Conservation (phyloP, 768 basidiomycete species). For the Mycena alexandri region DNA sequence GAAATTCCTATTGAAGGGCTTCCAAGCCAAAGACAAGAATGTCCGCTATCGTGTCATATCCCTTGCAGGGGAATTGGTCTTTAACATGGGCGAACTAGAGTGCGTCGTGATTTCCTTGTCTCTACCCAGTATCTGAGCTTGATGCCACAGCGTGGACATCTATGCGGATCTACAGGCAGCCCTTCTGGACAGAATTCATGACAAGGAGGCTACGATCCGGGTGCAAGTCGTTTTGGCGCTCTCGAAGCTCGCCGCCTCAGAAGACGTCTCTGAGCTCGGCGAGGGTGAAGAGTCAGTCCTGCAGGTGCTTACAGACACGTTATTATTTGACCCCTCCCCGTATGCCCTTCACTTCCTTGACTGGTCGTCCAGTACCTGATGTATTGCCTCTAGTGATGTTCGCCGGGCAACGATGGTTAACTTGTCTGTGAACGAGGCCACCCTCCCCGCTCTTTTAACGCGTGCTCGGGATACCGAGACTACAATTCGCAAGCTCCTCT, state of each 20-base stretch:
- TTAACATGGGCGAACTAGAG: constrained; percentile 88
- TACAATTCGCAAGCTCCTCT: constrained; percentile 80
- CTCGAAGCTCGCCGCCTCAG: constrained; percentile 79
- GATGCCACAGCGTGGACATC: constrained; percentile 73
- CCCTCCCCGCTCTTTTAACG: constrained; percentile 75
- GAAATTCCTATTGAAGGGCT: constrained; percentile 79
- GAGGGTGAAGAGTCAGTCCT: constrained; percentile 65
- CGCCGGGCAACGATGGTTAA: constrained; percentile 84
- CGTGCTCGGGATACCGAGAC: constrained; percentile 87
- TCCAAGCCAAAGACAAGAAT: constrained; percentile 87
- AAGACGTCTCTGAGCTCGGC: constrained; percentile 68
- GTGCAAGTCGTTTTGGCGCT: constrained; percentile 86
- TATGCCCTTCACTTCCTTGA: constrained; percentile 53
- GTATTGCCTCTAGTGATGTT: constrained; percentile 73
- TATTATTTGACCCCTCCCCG: constrained; percentile 82
- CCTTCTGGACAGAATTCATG: constrained; percentile 79
- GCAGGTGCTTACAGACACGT: constrained; percentile 74
- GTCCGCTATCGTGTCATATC: constrained; percentile 86
- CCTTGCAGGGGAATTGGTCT: constrained; percentile 83
- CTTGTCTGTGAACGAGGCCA: constrained; percentile 67
- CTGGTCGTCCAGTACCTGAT: constrained; percentile 1
- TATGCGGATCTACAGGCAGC: constrained; percentile 71
- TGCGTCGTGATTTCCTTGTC: constrained; percentile 53
- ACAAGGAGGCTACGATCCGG: constrained; percentile 84
- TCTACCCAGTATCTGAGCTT: constrained; percentile 11